phyloP scores from a whole-genome alignment of 257 asterid species.

The Catharanthus roseus region DNA sequence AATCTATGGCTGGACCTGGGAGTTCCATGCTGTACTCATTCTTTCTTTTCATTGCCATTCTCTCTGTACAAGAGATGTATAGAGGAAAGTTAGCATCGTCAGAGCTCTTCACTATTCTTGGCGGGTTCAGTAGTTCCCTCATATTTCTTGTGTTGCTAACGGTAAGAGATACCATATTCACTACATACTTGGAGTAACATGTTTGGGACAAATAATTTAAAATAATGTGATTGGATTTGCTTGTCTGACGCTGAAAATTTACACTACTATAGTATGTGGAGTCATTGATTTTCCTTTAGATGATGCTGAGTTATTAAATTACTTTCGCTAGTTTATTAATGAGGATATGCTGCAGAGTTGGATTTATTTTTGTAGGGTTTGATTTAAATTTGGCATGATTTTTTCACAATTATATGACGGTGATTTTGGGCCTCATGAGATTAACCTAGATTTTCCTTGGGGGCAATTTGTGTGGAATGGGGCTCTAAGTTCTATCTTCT shows the following conservation, averaged over 20 bases:
- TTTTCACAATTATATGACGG: not conserved
- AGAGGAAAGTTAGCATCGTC: constrained; percentile 80
- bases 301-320: not conserved
- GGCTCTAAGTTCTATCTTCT: not conserved
- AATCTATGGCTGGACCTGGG: constrained; percentile 74
- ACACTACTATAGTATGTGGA: not conserved
- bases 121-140: constrained; percentile 87
- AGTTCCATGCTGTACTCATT: constrained; percentile 84
- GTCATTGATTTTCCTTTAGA: not conserved
- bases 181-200: not conserved
- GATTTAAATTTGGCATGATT: not conserved
- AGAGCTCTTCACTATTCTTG: constrained; percentile 83
- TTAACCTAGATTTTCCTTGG: not conserved
- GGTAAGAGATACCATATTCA: constrained; percentile 28
- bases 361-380: not conserved
- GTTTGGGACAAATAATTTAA: not conserved
- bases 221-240: not conserved
- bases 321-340: not conserved
- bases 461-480: not conserved
- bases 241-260: not conserved
- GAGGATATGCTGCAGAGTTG: not conserved
- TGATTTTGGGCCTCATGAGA: not conserved
- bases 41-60: constrained; percentile 60
- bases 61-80: constrained; percentile 79
- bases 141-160: constrained; percentile 66